Evolutionary conservation across 768 basidiomycete species (phyloP).

Genomic region (Russula olivacea): DNA sequence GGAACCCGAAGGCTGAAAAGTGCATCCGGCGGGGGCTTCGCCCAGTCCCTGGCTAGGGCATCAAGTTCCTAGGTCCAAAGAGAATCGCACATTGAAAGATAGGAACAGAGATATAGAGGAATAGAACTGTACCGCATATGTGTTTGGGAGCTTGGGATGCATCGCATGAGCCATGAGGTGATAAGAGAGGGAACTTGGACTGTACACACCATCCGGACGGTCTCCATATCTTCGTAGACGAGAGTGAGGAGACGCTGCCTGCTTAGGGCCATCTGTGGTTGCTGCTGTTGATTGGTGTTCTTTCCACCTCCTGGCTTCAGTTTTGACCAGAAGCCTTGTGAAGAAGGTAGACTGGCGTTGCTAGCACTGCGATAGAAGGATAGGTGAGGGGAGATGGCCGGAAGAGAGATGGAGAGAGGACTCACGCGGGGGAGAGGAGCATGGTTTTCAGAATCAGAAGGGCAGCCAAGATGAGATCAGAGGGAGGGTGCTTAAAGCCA

Average conservation of each 20-base stretch:
- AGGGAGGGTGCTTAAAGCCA: not conserved
- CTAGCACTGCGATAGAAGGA: conserved; percentile 49
- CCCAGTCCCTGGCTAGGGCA: conserved; percentile 75
- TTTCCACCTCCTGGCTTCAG: conserved; percentile 45
- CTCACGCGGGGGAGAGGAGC: conserved; percentile 80
- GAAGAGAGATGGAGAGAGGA: conserved; percentile 26
- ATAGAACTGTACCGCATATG: conserved; percentile 48
- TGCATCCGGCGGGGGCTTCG: conserved; percentile 77
- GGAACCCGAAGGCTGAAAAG: conserved; percentile 73
- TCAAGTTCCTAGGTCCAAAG: conserved; percentile 60
- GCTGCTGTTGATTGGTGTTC: conserved; percentile 45
- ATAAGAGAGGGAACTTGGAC: not conserved
- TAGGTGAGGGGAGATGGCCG: conserved; percentile 29
- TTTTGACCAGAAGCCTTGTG: conserved; percentile 50
- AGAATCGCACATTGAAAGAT: conserved; percentile 4
- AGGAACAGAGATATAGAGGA: not conserved
- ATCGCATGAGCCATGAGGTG: conserved; percentile 5
- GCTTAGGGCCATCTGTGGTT: conserved; percentile 58
- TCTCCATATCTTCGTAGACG: conserved; percentile 81
- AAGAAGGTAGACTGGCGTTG: conserved; percentile 50
- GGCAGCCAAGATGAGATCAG: conserved; percentile 3
- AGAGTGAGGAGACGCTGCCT: conserved; percentile 76
- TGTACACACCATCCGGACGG: conserved; percentile 58
- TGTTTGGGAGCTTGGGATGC: conserved; percentile 54
- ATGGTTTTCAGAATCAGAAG: conserved; percentile 42